Conservation (phyloP, 441 rosid species). For the Adansonia grandidieri region DNA sequence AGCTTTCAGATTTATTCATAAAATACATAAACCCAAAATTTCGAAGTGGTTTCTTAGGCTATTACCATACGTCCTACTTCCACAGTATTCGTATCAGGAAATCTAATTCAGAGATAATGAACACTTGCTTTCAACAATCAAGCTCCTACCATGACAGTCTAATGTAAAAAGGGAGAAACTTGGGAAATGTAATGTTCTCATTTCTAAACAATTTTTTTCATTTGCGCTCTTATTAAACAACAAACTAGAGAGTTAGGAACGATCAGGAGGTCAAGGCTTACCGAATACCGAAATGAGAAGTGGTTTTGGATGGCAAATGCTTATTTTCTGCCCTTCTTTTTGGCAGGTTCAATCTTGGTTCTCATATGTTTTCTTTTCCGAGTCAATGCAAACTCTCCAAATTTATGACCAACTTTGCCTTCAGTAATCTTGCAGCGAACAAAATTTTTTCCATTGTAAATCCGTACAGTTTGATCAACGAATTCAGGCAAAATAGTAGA, state of each 20-base stretch:
- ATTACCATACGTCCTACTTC: background rate
- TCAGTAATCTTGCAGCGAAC: slow-evolving; percentile 52
- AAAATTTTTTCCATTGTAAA: slow-evolving; percentile 42
- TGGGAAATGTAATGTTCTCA: background rate
- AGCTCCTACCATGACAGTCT: background rate
- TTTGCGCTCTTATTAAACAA: background rate
- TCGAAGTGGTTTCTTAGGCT: slow-evolving; percentile 1
- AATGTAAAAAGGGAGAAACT: background rate
- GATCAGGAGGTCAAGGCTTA: background rate
- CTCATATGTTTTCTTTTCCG: slow-evolving; percentile 33
- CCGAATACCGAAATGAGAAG: slow-evolving; percentile 7
- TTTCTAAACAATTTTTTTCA: background rate
- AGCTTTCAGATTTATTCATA: background rate
- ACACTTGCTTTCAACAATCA: background rate
- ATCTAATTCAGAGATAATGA: background rate
- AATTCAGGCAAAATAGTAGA: slow-evolving; percentile 48
- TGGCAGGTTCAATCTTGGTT: background rate
- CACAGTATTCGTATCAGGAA: background rate
- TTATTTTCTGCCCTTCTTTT: slow-evolving; percentile 16
- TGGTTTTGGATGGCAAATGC: background rate
- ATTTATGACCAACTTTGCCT: slow-evolving; percentile 51
- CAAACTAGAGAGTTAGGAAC: background rate
- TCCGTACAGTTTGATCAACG: slow-evolving; percentile 36
- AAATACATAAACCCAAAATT: background rate
- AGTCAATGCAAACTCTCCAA: slow-evolving; percentile 51